Base-by-base conservation (phyloP, 169 alveolate genomes). In the Eimeria praecox region DNA sequence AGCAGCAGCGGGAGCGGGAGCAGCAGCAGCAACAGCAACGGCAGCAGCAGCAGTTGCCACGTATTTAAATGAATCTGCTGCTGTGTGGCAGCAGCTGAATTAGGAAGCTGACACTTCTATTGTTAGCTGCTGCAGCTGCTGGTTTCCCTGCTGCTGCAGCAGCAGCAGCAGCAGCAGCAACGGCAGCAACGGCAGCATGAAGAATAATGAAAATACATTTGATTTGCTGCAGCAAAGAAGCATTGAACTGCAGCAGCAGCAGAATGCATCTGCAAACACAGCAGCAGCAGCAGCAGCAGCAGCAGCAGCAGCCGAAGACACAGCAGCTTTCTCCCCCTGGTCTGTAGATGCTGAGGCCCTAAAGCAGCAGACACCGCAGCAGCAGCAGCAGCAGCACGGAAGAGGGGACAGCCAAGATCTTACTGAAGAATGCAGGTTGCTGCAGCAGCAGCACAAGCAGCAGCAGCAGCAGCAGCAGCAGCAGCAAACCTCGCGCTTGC, bases 381-480 rank as follows among this genome's bases (percentile, higher is more conserved):
- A 54, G 71, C 38, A 52, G 73, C 92, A 52, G 33, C 44, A 18
- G 33, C 77, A 85, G 56, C 77, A 52, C 18, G 59, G 38, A 18
- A n/a, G n/a, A 33, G 92, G 78, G 42, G 56, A 30, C 24, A 20
- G 49, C 20, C 73, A 54, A 35, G 71, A 59, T 16, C 62, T 27
- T 10, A 80, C n/a, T 80, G 71, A 80, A 49, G 49, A 52, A 52
- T 46, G 90, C 66, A 44, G 78, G 59, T 30, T 59, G 80, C 78
- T 54, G n/a, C 78, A 85, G 40, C 62, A 56, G 54, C 77, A 85
- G 92, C 33, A 85, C 78, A 24, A 10, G 44, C 42, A 85, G 35
- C 92, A 27, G 54, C 92, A 85, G 59, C 92, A 56, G 92, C 33
- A 85, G 59, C 8, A 10, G 44, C 42, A 85, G 35, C 92, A 27